Base-by-base conservation (phyloP, 192 early-diverging fungal genomes). In the Mortierella alpina region DNA sequence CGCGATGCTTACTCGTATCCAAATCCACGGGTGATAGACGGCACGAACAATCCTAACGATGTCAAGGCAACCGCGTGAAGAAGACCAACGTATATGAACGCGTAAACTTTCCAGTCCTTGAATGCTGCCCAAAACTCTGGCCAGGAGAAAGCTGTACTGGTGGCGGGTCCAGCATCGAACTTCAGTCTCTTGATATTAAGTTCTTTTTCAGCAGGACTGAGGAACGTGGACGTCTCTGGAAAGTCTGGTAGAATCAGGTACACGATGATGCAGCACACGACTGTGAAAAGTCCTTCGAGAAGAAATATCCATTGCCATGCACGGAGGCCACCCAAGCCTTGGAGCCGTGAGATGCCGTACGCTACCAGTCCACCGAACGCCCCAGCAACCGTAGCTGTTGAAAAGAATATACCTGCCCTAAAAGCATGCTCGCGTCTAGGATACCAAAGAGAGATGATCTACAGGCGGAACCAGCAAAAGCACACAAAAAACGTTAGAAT, bases 241-340 rank as follows among this genome's bases (percentile, higher is more conserved):
- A 80, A 83, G 63, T 86, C 85, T 10, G 86, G 79, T 31, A 89
- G 66, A 41, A 74, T 48, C 23, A 83, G 70, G 42, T 66, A 84
- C 12, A 77, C 56, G 39, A 78, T 9, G 20, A 84, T 52, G 45
- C 78, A 66, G 49, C 82, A 59, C 14, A 80, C 48, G 49, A 86
- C 66, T 1, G 85, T 78, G 11, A 82, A 70, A 10, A 91, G 44
- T 8, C 92, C 93, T 62, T 91, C 89, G 11, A 90, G 73, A 57
- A 94, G 72, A 68, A 93, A 93, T 15, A 93, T 82, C 86, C 85
- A 90, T 68, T 86, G 88, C 90, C 90, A 91, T 23, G 83, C 76
- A 48, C 72, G 51, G 14, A 90, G 60, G 2, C 85, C 85, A 14
- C 58, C 57, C 13, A 59, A 56, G 10, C 85, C 86, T 42, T 90